A percentile compares a stretch with the other conserved stretches of the same genome.
phyloP scores from a whole-genome alignment of 441 rosid genomes.

The Jatropha multifida region DNA sequence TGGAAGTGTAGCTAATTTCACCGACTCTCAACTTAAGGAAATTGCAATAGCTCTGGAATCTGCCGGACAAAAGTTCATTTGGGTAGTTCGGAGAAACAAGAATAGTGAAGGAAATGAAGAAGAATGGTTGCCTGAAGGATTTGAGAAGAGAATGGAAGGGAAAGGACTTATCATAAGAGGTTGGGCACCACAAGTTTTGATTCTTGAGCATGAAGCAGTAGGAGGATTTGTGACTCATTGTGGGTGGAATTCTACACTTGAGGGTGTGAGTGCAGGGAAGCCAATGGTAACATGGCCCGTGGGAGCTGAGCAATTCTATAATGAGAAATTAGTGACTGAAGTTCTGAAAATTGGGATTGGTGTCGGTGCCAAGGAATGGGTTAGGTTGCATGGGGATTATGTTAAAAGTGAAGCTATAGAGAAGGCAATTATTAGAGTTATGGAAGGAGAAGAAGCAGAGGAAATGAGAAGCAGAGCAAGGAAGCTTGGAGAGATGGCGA shows the following conservation, averaged over 20 bases:
- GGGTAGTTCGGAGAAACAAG: neutral
- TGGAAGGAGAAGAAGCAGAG: constrained; percentile 16
- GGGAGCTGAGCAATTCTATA: constrained; percentile 29
- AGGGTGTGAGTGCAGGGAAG: constrained; percentile 16
- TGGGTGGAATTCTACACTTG: constrained; percentile 39
- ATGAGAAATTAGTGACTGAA: constrained; percentile 27
- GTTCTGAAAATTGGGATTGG: constrained; percentile 22
- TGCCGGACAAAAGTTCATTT: neutral
- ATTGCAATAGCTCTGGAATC: constrained; percentile 1
- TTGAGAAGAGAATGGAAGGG: neutral
- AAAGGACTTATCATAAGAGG: constrained; percentile 14
- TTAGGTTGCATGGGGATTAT: neutral
- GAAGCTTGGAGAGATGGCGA: neutral
- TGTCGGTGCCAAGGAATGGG: constrained; percentile 26
- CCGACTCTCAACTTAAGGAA: constrained; percentile 31
- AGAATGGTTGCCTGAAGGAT: constrained; percentile 7
- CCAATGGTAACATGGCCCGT: constrained; percentile 35
- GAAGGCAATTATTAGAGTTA: neutral
- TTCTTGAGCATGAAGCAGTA: constrained; percentile 1
- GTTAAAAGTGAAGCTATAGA: constrained; percentile 6
- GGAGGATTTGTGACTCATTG: constrained; percentile 41
- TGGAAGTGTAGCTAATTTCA: constrained; percentile 39
- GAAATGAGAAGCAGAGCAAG: constrained; percentile 19
- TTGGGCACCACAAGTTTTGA: constrained; percentile 10
- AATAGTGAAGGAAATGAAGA: neutral